These are phyloP conservation scores for Fistulina hepatica DNA, from an alignment of 1,284 basidiomycete genomes.

Conservation along the genomic window DNA sequence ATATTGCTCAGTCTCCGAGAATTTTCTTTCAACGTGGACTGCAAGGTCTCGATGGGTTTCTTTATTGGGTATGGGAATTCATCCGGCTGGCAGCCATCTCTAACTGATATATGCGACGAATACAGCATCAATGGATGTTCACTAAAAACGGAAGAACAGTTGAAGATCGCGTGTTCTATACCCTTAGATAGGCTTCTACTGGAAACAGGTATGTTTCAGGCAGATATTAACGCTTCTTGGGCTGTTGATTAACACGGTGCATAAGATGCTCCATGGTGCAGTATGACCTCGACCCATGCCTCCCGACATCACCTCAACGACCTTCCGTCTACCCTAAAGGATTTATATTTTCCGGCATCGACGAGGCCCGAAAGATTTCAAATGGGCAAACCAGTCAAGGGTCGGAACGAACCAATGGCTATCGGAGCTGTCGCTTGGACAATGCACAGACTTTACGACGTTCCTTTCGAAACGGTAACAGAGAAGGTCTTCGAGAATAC, in stretches of 20 bases:
- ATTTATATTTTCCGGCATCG: slow-evolving; percentile 42
- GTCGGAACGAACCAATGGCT: slow-evolving; percentile 71
- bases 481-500: slow-evolving; percentile 62
- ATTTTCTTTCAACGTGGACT: background rate
- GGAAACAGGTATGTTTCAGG: slow-evolving; percentile 54
- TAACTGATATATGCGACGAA: slow-evolving; percentile 26
- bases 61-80: slow-evolving; percentile 41
- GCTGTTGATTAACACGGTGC: slow-evolving; percentile 6
- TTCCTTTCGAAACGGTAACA: slow-evolving; percentile 48
- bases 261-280: slow-evolving; percentile 78
- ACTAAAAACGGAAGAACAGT: slow-evolving; percentile 69
- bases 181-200: slow-evolving; percentile 61
- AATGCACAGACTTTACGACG: slow-evolving; percentile 46
- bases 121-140: slow-evolving; percentile 68
- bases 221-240: slow-evolving; percentile 5
- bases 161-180: slow-evolving; percentile 50
- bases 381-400: slow-evolving; percentile 61
- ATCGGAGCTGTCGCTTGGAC: slow-evolving; percentile 75
- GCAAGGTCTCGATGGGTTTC: slow-evolving; percentile 61
- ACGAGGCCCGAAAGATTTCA: slow-evolving; percentile 63
- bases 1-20: too few relatives aligned
- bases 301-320: slow-evolving; percentile 48
- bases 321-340: slow-evolving; percentile 38
- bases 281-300: slow-evolving; percentile 67
- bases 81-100: background rate